Base-by-base conservation (phyloP, 441 rosid genomes). In the Eruca vesicaria region DNA sequence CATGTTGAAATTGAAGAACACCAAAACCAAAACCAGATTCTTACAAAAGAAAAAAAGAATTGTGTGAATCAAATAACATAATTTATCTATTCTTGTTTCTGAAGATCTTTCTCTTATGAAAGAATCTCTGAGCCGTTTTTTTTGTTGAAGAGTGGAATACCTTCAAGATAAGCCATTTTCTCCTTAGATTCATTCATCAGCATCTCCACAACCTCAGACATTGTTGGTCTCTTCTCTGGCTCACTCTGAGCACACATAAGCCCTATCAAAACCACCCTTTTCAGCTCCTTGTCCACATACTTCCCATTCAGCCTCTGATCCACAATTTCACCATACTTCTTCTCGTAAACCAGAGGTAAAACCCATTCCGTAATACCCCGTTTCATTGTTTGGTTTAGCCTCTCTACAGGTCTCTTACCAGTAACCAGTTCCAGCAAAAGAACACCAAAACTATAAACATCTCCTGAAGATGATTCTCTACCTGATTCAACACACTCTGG, bases 401-500 rank as follows among this genome's bases (percentile, higher is more conserved):
- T 89, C n/a, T 87, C 89, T 6, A 84, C 45, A 4, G 89, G 92
- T 82, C 87, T 89, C 68, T 79, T 84, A 28, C 87, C 92, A 0
- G 84, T 87, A 20, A 86, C 76, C 26, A 87, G 82, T 78, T 86
- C 94, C 0, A 89, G 83, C 12, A 87, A 84, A 12, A 89, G 61
- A 77, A 89, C 82, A 43, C 92, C 90, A 1, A 82, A 89, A 62
- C 94, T 86, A 52, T 82, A 89, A 7, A 89, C 94, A 29, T 89
- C 92, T 56, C 90, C 87, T 16, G 78, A 63, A 7, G 82, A 85
- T 0, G 92, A 86, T 55, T 79, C 94, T 69, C 82, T 78, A 11
- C 90, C 94, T 84, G 89, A 86, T 83, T 84, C 83, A 52, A 83
- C 84, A 29, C 85, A 87, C 38, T 89, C 91, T 0, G 90, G 94